Conservation (phyloP, 495 filamentous ascomycete species). For the Xylaria nigripes region DNA sequence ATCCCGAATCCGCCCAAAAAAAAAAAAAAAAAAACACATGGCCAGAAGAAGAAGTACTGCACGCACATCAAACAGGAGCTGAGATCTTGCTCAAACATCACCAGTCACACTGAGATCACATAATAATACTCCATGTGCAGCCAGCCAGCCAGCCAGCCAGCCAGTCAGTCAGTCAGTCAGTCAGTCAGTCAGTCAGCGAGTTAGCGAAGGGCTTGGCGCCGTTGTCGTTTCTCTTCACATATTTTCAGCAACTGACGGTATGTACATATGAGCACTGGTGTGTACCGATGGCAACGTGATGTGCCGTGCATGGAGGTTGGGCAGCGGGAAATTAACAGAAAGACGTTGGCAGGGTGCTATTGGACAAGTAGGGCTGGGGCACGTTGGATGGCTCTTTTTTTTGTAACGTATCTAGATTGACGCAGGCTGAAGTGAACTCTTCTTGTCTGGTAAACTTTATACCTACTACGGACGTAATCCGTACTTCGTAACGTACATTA, state of each 20-base stretch:
- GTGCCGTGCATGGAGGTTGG: slow-evolving; percentile 13
- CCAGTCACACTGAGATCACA: too few species aligned
- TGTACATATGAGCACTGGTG: background rate
- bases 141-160: background rate
- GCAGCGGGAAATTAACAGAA: slow-evolving; percentile 24
- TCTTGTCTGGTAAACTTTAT: background rate
- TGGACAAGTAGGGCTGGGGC: slow-evolving; percentile 6
- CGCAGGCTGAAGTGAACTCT: background rate
- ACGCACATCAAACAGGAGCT: too few species aligned
- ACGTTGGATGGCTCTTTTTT: background rate
- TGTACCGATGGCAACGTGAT: background rate
- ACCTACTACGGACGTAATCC: too few species aligned
- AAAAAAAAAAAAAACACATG: too few species aligned
- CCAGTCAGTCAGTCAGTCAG: background rate
- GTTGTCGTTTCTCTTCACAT: background rate
- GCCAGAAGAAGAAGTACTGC: too few species aligned
- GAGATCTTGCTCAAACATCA: too few species aligned
- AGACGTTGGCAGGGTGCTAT: slow-evolving; percentile 16
- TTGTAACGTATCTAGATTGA: background rate
- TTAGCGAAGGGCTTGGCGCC: background rate
- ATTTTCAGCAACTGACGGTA: background rate
- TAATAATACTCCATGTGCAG: too few species aligned
- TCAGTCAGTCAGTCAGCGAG: background rate
- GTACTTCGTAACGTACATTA: background rate
- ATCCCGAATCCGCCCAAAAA: too few species aligned